phyloP scores from a whole-genome alignment of 257 asterid genomes.

The Cynanchum wilfordii region DNA sequence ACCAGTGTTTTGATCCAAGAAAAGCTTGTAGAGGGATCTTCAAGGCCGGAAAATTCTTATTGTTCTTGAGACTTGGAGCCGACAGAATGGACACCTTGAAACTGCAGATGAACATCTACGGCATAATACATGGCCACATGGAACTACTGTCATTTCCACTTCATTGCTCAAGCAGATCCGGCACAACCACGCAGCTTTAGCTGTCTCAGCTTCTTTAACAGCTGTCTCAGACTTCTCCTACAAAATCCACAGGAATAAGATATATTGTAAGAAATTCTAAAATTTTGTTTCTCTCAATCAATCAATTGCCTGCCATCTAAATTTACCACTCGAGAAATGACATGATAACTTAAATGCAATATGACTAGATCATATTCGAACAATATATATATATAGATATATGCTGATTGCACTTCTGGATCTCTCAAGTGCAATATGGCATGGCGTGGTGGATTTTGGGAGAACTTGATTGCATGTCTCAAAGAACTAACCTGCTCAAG shows the following conservation, averaged over 20 bases:
- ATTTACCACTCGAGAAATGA: not conserved
- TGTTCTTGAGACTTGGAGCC: slow-evolving; percentile 67
- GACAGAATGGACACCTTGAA: slow-evolving; percentile 93
- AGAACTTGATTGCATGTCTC: slow-evolving; percentile 8
- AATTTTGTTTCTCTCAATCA: not conserved
- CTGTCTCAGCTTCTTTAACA: slow-evolving; percentile 88
- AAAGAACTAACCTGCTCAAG: slow-evolving; percentile 74
- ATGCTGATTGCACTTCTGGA: not conserved
- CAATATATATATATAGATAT: not conserved
- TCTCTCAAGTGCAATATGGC: not conserved
- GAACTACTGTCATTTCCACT: slow-evolving; percentile 71
- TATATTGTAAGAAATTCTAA: not conserved
- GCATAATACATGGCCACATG: slow-evolving; percentile 92
- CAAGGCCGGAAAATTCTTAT: slow-evolving; percentile 80
- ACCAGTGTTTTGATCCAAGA: not conserved
- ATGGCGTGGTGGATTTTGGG: not conserved
- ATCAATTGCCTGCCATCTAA: not conserved
- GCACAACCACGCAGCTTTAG: slow-evolving; percentile 92
- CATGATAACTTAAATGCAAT: not conserved
- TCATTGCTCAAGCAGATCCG: slow-evolving; percentile 82
- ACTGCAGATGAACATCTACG: slow-evolving; percentile 88
- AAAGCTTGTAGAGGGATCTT: slow-evolving; percentile 10
- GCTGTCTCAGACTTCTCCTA: slow-evolving; percentile 86
- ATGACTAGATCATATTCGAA: not conserved
- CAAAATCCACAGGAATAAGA: slow-evolving; percentile 15